phyloP scores from a whole-genome alignment of 2,329 filamentous ascomycete species.

The Colletotrichum liaoningense region DNA sequence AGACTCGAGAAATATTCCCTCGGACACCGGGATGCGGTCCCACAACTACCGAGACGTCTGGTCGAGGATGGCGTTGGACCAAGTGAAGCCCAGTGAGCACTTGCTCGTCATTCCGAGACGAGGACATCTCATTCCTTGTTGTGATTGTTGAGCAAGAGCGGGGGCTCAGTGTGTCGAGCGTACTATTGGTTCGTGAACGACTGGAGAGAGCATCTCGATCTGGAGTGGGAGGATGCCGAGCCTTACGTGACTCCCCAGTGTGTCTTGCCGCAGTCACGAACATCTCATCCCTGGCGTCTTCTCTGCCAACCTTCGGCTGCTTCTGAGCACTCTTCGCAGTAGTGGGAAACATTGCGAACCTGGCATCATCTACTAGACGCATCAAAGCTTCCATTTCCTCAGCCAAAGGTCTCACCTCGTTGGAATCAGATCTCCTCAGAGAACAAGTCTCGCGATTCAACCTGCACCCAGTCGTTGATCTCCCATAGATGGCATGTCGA shows the following conservation, averaged over 20 bases:
- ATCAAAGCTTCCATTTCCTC: constrained; percentile 5
- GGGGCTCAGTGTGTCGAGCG: too few relatives aligned
- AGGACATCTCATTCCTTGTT: neutral
- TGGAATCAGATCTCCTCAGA: neutral
- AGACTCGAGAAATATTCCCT: neutral
- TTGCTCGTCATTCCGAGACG: neutral
- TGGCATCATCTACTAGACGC: neutral
- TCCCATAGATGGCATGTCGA: neutral
- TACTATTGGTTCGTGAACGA: constrained; percentile 12
- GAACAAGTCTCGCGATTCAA: neutral
- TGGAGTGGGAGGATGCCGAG: neutral
- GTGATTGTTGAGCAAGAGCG: neutral
- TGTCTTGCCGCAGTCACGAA: neutral
- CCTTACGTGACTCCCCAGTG: neutral
- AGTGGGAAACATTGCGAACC: neutral
- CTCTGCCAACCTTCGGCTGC: neutral
- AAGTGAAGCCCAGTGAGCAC: neutral
- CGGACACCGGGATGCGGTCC: neutral
- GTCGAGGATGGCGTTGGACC: neutral
- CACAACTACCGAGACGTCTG: neutral
- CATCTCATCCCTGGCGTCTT: neutral
- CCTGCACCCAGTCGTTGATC: neutral
- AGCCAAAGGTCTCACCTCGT: neutral
- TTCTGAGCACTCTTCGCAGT: neutral
- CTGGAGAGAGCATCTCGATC: neutral